These are phyloP conservation scores for Blastocystis sp. DNA, from an alignment of 352 stramenopile genomes.

Conservation along the genomic window DNA sequence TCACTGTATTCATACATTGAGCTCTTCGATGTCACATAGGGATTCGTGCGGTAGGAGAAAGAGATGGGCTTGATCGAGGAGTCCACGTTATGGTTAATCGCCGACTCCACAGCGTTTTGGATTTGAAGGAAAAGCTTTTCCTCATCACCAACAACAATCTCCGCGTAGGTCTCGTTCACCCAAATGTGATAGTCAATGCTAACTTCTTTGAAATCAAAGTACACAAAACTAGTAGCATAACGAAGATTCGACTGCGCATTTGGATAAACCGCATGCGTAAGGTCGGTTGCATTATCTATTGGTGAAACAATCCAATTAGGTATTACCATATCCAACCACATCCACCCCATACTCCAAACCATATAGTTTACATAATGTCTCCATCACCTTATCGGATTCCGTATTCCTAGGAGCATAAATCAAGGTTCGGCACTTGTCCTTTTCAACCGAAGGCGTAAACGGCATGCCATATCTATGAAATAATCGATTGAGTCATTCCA, in stretches of 20 bases:
- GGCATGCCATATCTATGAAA: not conserved
- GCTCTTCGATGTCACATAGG: not conserved
- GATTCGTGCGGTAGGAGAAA: not conserved
- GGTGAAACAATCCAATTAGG: too few species aligned
- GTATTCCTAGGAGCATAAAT: not conserved
- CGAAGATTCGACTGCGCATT: not conserved
- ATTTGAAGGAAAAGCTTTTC: not conserved
- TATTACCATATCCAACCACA: not conserved
- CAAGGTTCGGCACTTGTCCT: not conserved
- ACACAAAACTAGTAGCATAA: not conserved
- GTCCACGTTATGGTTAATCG: not conserved
- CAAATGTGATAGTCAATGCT: slow-evolving; percentile 8
- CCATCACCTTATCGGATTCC: not conserved
- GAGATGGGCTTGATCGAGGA: not conserved
- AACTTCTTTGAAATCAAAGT: not conserved
- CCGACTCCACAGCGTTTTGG: not conserved
- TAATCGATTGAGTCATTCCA: not conserved
- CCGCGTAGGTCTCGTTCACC: not conserved
- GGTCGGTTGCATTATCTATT: not conserved
- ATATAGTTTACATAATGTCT: not conserved
- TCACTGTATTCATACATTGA: not conserved
- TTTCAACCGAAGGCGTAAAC: not conserved
- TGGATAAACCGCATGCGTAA: not conserved
- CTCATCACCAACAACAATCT: not conserved
- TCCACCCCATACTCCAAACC: not conserved